A percentile compares a stretch with the other conserved stretches of the same genome.
These are phyloP conservation scores for Hyaloperonospora arabidopsidis DNA, from an alignment of 352 stramenopile species.

Conservation along the genomic window DNA sequence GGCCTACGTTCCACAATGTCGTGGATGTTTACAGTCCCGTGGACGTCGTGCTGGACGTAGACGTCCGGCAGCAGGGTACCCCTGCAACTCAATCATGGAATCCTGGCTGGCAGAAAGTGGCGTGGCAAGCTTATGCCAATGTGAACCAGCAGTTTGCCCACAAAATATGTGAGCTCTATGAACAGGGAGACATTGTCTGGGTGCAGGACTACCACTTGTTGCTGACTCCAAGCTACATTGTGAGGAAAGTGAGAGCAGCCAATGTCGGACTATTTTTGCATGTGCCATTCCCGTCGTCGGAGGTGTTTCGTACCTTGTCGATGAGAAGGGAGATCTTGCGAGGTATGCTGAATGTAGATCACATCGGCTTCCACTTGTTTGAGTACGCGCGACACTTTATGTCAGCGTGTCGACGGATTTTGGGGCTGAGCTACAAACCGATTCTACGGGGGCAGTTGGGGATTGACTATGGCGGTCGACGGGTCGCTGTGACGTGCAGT, in stretches of 20 bases:
- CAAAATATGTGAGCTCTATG: constrained; percentile 70
- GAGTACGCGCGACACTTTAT: constrained; percentile 91
- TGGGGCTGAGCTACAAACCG: constrained; percentile 90
- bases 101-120: constrained; percentile 51
- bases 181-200: constrained; percentile 89
- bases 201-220: constrained; percentile 98
- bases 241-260: constrained; percentile 71
- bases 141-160: constrained; percentile 92
- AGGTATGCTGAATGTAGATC: constrained; percentile 86
- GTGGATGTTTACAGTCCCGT: constrained; percentile 83
- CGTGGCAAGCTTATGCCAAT: constrained; percentile 91
- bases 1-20: constrained; percentile 95
- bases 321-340: constrained; percentile 86
- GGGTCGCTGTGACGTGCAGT: constrained; percentile 92
- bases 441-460: constrained; percentile 87
- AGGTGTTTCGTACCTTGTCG: constrained; percentile 96
- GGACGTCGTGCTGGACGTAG: constrained; percentile 46
- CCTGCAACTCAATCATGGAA: constrained; percentile 47
- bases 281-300: constrained; percentile 96
- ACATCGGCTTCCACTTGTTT: constrained; percentile 91
- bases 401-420: constrained; percentile 86
- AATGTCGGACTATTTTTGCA: constrained; percentile 97
- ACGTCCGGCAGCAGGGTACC: constrained; percentile 22
- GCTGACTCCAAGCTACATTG: constrained; percentile 94
- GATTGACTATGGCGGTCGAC: constrained; percentile 92